Evolutionary conservation across 345 rosid genomes (phyloP), one percentile per base, ranked within the genome.

Genomic region (Sisymbrium irio): DNA sequence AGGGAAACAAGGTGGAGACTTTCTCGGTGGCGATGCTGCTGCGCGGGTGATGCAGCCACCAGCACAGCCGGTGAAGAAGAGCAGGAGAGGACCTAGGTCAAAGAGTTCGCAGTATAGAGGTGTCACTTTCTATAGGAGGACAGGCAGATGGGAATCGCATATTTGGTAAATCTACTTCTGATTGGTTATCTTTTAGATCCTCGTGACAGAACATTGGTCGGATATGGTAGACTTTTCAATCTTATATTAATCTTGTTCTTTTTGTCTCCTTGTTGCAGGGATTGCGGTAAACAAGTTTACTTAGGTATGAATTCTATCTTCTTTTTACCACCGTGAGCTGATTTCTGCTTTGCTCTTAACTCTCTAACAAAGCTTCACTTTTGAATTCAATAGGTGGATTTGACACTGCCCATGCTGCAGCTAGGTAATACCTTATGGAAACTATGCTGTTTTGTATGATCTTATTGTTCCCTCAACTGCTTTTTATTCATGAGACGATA

Each of bases 111-210:
- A 91, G 77, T 93, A 88, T 50, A 81, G 98, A 74, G 98, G 98
- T 12, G 98, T 93, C 46, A 93, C 98, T 72, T 93, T 93, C 77
- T 93, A 93, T 20, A 60, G 98, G 71, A 91, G 98, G 73, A 93
- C 98, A 5, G 97, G 98, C 10, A 78, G 97, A 83, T 93, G 98
- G 98, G 98, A 91, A 67, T 93, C 98, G 22, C 98, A 93, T 83
- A 93, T 93, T 56, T 93, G 98, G 98, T 93, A 68, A 14, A 51
- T 46, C 30, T 25, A 18, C 51, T 32, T 40, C 9, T 51, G 14
- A 45, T 41, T 18, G 28, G 9, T 56, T 45, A 8, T 22, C 46
- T 49, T 42, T 17, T 44, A 14, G 51, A n/a, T 28, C 10, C 10
- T 37, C 4, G 13, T 33, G 62, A 22, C 35, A 53, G 14, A 61